These are phyloP conservation scores for Acacia confusa DNA, from an alignment of 306 rosid genomes.

Conservation along the genomic window DNA sequence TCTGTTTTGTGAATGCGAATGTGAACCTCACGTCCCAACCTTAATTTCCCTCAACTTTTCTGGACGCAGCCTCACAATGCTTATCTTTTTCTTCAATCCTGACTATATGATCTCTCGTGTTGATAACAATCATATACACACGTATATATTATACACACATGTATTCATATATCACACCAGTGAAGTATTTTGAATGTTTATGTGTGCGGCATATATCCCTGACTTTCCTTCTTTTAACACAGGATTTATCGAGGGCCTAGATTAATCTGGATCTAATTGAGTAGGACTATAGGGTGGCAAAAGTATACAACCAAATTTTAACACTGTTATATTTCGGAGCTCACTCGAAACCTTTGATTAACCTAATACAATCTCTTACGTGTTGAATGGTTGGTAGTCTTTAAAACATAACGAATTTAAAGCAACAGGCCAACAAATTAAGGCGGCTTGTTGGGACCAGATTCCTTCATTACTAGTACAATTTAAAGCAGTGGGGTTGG, in stretches of 20 bases:
- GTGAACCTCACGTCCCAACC: neutral
- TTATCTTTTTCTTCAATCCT: neutral
- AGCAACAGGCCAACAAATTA: neutral
- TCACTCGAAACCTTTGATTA: no score
- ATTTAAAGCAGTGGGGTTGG: neutral
- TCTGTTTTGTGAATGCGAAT: neutral
- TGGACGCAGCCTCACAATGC: slow-evolving; percentile 15
- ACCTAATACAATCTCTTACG: no score
- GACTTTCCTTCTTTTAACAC: no score
- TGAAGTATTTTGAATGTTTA: neutral
- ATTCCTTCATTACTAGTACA: neutral
- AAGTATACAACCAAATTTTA: no score
- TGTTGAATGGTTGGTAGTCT: no score
- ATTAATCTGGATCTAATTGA: no score
- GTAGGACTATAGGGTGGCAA: no score
- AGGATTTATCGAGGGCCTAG: no score
- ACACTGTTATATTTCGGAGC: no score
- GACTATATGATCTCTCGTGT: neutral
- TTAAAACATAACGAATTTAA: neutral
- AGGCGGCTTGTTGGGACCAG: slow-evolving; percentile 5
- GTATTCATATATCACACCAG: neutral
- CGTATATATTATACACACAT: neutral
- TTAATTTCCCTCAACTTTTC: neutral
- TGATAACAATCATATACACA: neutral
- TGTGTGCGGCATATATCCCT: no score